Percentiles rank a stretch among this genome's conserved stretches.
phyloP scores from a whole-genome alignment of 345 rosid genomes.

The Sapria himalayana region DNA sequence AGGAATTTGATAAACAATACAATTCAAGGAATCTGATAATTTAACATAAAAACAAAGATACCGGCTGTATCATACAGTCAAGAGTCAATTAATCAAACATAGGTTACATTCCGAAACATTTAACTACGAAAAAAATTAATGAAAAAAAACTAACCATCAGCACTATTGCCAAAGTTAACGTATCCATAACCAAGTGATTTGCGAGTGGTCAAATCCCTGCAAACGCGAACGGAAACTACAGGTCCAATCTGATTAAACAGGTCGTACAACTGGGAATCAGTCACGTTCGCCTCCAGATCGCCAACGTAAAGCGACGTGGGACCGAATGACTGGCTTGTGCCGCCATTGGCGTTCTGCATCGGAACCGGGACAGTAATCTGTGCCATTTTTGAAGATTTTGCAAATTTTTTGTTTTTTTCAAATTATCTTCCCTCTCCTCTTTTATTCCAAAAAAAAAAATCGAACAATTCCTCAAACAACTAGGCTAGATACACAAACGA shows the following conservation, averaged over 20 bases:
- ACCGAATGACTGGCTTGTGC: conserved; percentile 24
- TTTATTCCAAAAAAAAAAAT: too few relatives aligned
- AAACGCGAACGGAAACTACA: conserved; percentile 67
- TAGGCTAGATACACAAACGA: too few relatives aligned
- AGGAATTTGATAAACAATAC: neutral
- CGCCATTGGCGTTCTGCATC: conserved; percentile 25
- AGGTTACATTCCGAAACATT: neutral
- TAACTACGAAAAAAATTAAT: neutral
- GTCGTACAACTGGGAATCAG: conserved; percentile 70
- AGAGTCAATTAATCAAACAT: too few relatives aligned
- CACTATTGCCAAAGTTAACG: conserved; percentile 50
- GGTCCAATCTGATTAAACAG: conserved; percentile 64
- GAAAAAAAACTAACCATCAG: conserved; percentile 34
- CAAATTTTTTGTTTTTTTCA: too few relatives aligned
- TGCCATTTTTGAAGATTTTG: too few relatives aligned
- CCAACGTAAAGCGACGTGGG: conserved; percentile 86
- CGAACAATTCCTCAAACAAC: too few relatives aligned
- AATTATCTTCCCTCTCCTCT: too few relatives aligned
- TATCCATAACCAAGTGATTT: conserved; percentile 84
- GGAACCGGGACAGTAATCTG: conserved; percentile 47
- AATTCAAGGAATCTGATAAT: neutral
- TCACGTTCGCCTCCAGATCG: conserved; percentile 58
- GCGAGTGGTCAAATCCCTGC: conserved; percentile 54
- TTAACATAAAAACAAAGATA: neutral
- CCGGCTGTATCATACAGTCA: too few relatives aligned